phyloP scores from a whole-genome alignment of 2,329 filamentous ascomycete species.

The Coniella vitis region DNA sequence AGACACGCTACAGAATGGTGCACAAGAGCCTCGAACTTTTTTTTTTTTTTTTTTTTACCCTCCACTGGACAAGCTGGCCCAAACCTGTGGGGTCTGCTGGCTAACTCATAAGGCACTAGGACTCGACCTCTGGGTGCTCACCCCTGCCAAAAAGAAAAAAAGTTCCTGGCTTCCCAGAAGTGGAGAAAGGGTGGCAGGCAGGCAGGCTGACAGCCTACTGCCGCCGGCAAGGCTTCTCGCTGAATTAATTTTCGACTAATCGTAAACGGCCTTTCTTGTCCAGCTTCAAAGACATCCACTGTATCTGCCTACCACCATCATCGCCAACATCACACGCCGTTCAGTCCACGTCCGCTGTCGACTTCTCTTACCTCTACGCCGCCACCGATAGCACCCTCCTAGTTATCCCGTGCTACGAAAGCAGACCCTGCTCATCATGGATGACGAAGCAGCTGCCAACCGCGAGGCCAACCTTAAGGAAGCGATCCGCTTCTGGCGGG shows the following conservation, averaged over 20 bases:
- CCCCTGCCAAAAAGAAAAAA: background rate
- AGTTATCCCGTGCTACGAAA: no score
- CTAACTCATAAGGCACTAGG: no score
- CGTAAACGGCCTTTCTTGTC: background rate
- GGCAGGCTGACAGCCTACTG: background rate
- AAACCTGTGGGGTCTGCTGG: background rate
- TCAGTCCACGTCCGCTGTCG: background rate
- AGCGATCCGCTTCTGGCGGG: conserved; percentile 76
- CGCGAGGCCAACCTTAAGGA: conserved; percentile 41
- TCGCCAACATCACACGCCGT: no score
- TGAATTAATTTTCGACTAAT: conserved; percentile 1
- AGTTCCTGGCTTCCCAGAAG: background rate
- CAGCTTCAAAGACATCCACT: no score
- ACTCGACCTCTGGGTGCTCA: background rate
- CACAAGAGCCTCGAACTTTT: conserved; percentile 24
- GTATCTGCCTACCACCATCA: no score
- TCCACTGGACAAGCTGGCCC: conserved; percentile 18
- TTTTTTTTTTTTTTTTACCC: no score
- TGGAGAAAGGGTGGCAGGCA: background rate
- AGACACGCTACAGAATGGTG: no score
- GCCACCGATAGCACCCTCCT: no score
- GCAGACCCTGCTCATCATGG: conserved; percentile 35
- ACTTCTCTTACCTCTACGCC: background rate
- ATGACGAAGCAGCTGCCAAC: conserved; percentile 33
- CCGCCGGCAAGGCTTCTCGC: background rate